Evolutionary conservation across 2,329 filamentous ascomycete species (phyloP), one percentile per base, ranked within the genome.

Genomic region (Trichoderma hamatum): DNA sequence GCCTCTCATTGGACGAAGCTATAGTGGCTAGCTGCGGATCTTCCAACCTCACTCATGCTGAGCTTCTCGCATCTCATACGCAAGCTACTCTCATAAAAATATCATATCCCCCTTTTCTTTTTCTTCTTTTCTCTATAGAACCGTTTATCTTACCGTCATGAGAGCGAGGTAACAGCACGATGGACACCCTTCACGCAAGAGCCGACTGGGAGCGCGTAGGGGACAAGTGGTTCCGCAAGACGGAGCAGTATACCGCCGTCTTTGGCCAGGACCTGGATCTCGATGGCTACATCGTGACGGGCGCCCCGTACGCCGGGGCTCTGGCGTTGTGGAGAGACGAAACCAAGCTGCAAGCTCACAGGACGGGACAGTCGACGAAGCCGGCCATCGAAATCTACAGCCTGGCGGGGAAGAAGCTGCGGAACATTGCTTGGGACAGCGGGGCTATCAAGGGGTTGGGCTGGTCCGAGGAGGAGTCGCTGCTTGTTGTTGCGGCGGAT

Each of bases 141-240:
- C 6, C 2, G 5, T 19, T 26, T 54, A 5, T 10, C 7, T 21
- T 43, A 51, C 56, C 74, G 77, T 68, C 56, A 79, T 79, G 78
- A 76, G 69, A 77, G 78, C 46, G 32, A 58, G 30, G 34, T 67
- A 34, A 76, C 63, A 64, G 71, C 72, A 61, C 46, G 21, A 89
- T 89, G 87, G 87, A 88, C 75, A 80, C 82, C 72, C 81, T 85
- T 76, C 85, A 87, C 80, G 86, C 94, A 76, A 93, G 93, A 75
- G 92, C 93, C 75, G 93, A 95, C 80, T 99, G 96, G 96, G 94
- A 97, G 84, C 92, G 89, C 80, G 89, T 98, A 73, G 96, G 93
- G 78, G 92, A 96, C 81, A 91, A 89, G 76, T 98, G 96, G 85
- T 99, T 98, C 83, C 92, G 95, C 79, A 97, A 97, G 84, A 90